These are phyloP conservation scores for Gryganskiella cystojenkinii DNA, from an alignment of 192 early-diverging fungal species.

Conservation along the genomic window DNA sequence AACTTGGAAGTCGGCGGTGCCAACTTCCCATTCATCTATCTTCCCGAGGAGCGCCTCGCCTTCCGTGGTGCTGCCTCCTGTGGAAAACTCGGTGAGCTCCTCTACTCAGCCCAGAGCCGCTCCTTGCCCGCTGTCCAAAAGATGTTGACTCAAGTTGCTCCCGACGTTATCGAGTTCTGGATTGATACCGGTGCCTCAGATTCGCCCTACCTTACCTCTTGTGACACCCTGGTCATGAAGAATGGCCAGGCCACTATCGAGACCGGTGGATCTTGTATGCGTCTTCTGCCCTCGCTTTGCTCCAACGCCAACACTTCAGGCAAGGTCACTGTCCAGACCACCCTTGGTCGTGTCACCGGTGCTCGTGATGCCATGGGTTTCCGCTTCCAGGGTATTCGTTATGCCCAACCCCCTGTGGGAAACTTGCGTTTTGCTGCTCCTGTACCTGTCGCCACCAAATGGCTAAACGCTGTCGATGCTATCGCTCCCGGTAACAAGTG, in stretches of 20 bases:
- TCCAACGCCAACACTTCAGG: slow-evolving; percentile 33
- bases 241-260: slow-evolving; percentile 33
- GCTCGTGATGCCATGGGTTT: slow-evolving; percentile 39
- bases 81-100: slow-evolving; percentile 28
- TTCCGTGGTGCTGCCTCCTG: slow-evolving; percentile 14
- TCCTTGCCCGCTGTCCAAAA: slow-evolving; percentile 31
- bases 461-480: slow-evolving; percentile 30
- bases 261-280: slow-evolving; percentile 29
- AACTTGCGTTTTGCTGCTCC: slow-evolving; percentile 45
- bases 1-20: slow-evolving; percentile 44
- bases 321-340: slow-evolving; percentile 34
- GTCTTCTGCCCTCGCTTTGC: slow-evolving; percentile 44
- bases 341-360: slow-evolving; percentile 37
- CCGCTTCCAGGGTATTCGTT: slow-evolving; percentile 53
- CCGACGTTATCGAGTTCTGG: slow-evolving; percentile 34
- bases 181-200: slow-evolving; percentile 38
- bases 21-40: slow-evolving; percentile 40
- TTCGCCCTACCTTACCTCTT: slow-evolving; percentile 17
- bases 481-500: slow-evolving; percentile 40
- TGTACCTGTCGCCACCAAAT: slow-evolving; percentile 27
- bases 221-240: slow-evolving; percentile 38
- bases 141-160: slow-evolving; percentile 29
- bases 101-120: slow-evolving; percentile 36
- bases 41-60: slow-evolving; percentile 41
- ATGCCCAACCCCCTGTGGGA: slow-evolving; percentile 52